Evolutionary conservation across 2,329 filamentous ascomycete species (phyloP).

Genomic region (Nemania sp.): DNA sequence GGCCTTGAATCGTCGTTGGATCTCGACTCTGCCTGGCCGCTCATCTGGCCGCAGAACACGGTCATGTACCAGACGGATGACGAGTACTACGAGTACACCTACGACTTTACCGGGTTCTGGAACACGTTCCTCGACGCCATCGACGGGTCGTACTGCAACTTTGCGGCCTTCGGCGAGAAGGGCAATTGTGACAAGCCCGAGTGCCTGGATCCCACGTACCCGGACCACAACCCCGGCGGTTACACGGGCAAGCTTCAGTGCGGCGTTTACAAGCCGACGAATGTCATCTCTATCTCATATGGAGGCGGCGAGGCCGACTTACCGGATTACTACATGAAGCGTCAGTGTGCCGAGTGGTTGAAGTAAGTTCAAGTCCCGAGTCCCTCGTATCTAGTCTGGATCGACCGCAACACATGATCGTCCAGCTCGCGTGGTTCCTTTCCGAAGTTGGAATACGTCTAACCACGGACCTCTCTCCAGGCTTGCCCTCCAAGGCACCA

Average conservation of each 20-base stretch:
- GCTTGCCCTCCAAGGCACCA: constrained; percentile 29
- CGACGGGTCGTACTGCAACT: constrained; percentile 35
- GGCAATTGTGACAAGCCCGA: constrained; percentile 29
- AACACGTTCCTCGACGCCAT: constrained; percentile 33
- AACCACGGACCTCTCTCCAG: constrained; percentile 8
- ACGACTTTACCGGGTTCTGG: constrained; percentile 41
- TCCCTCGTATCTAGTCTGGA: constrained; percentile 39
- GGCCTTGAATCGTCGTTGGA: constrained; percentile 33
- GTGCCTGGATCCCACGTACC: constrained; percentile 31
- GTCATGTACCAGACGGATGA: constrained; percentile 34
- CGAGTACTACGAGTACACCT: constrained; percentile 36
- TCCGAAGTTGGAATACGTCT: neutral
- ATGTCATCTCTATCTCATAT: constrained; percentile 32
- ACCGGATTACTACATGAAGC: constrained; percentile 28
- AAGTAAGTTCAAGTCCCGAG: constrained; percentile 21
- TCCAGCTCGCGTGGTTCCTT: neutral
- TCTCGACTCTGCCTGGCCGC: constrained; percentile 33
- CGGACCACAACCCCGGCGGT: constrained; percentile 26
- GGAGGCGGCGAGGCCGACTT: constrained; percentile 24
- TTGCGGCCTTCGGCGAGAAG: constrained; percentile 33
- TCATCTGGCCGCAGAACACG: constrained; percentile 32
- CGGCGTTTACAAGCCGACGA: constrained; percentile 30
- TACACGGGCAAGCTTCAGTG: constrained; percentile 31
- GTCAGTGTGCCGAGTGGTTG: constrained; percentile 31
- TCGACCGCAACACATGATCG: neutral